phyloP scores from a whole-genome alignment of 2,329 filamentous ascomycete genomes.

The Sclerotinia spermophila region DNA sequence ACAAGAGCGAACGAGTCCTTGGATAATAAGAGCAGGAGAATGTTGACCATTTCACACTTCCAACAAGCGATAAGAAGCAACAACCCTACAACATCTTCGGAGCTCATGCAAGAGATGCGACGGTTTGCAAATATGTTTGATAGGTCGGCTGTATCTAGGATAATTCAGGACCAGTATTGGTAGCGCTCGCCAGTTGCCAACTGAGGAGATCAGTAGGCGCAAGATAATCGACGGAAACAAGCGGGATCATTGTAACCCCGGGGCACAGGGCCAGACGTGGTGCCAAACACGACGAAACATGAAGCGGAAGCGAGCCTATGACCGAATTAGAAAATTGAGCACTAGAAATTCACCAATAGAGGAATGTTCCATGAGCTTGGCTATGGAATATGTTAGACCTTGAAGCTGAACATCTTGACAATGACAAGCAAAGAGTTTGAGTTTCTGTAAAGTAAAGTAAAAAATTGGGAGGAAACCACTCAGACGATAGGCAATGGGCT shows the following conservation, averaged over 20 bases:
- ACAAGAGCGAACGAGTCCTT: background rate
- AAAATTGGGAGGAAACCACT: background rate
- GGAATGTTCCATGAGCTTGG: background rate
- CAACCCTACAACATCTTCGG: background rate
- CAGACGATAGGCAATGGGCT: background rate
- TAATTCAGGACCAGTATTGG: background rate
- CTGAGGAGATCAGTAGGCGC: background rate
- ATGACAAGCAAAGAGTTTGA: background rate
- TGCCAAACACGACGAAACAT: background rate
- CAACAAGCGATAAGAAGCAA: background rate
- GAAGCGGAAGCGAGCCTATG: background rate
- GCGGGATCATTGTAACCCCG: background rate
- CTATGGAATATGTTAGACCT: background rate
- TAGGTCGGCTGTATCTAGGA: background rate
- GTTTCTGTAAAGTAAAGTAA: background rate
- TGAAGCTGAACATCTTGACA: background rate
- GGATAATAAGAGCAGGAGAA: background rate
- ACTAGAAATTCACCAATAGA: background rate
- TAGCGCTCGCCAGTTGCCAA: background rate
- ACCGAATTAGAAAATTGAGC: background rate
- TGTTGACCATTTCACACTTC: background rate
- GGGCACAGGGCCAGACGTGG: background rate
- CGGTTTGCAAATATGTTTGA: background rate
- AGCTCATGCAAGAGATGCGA: background rate
- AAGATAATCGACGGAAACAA: background rate